These are phyloP conservation scores for Moesziomyces sp. DNA, from an alignment of 1,284 basidiomycete genomes.

Conservation along the genomic window DNA sequence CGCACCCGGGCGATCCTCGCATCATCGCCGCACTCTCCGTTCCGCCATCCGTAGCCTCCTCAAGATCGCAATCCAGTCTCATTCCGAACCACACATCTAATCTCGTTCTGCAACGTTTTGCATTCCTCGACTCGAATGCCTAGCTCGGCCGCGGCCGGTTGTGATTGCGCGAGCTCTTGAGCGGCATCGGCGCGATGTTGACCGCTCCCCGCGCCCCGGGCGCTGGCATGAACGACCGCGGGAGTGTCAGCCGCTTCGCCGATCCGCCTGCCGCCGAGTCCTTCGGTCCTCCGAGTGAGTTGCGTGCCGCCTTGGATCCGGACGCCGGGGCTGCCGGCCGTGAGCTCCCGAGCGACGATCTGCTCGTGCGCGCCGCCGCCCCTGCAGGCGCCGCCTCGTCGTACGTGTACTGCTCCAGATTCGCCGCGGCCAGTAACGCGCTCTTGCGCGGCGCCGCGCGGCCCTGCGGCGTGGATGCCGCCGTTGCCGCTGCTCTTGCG, in stretches of 20 bases:
- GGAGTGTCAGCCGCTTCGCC: constrained; percentile 24
- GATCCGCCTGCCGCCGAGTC: background rate
- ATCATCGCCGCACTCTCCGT: background rate
- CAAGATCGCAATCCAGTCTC: no score
- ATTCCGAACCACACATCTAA: no score
- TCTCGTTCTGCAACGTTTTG: background rate
- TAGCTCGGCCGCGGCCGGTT: constrained; percentile 20
- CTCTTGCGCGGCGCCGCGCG: constrained; percentile 20
- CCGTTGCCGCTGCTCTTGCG: background rate
- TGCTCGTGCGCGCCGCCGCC: background rate
- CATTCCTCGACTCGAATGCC: background rate
- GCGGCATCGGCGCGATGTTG: constrained; percentile 17
- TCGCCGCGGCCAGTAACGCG: constrained; percentile 15
- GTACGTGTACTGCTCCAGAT: constrained; percentile 23
- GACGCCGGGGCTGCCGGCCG: background rate
- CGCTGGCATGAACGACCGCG: constrained; percentile 2
- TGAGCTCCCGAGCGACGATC: background rate
- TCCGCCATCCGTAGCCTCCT: no score
- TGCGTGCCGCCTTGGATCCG: background rate
- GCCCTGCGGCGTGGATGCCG: background rate
- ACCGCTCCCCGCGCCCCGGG: constrained; percentile 1
- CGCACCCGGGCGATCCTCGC: background rate
- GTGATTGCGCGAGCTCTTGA: constrained; percentile 6
- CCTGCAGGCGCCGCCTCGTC: constrained; percentile 4
- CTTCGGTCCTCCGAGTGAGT: background rate